Evolutionary conservation across 441 rosid genomes (phyloP).

Genomic region (Breynia disticha): DNA sequence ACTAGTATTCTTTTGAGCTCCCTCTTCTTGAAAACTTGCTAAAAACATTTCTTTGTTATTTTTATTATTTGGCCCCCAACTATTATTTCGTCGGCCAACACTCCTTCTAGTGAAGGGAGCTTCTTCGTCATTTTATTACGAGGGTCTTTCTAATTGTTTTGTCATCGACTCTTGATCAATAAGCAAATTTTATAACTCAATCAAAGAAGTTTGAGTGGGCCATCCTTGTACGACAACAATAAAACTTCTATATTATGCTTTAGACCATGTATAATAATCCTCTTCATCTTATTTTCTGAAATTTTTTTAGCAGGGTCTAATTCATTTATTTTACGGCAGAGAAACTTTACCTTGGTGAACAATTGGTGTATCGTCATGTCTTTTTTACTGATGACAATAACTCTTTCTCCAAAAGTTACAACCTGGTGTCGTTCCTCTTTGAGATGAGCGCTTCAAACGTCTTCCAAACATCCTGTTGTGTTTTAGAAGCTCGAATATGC

Average conservation of each 20-base stretch:
- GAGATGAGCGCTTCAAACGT: not conserved
- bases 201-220: slow-evolving; percentile 3
- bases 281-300: not conserved
- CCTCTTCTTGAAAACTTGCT: not conserved
- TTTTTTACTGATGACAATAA: not conserved
- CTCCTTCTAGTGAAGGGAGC: not conserved
- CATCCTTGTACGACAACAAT: slow-evolving; percentile 1
- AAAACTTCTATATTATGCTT: not conserved
- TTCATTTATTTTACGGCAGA: slow-evolving; percentile 10
- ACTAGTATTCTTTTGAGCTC: not conserved
- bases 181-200: slow-evolving; percentile 1
- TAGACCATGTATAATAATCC: slow-evolving; percentile 1
- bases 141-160: not conserved
- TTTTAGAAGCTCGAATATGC: slow-evolving; percentile 4
- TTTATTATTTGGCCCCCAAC: not conserved
- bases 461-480: slow-evolving; percentile 1
- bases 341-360: slow-evolving; percentile 8
- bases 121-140: not conserved
- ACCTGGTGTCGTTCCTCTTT: slow-evolving; percentile 6
- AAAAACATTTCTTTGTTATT: not conserved
- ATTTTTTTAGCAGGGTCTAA: not conserved
- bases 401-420: slow-evolving; percentile 5
- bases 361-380: not conserved
- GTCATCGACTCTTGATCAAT: not conserved
- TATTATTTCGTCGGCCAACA: not conserved